A percentile compares a stretch with the other conserved stretches of the same genome.
These are phyloP conservation scores for Solanum bulbocastanum DNA, from an alignment of 257 asterid genomes.

Conservation along the genomic window DNA sequence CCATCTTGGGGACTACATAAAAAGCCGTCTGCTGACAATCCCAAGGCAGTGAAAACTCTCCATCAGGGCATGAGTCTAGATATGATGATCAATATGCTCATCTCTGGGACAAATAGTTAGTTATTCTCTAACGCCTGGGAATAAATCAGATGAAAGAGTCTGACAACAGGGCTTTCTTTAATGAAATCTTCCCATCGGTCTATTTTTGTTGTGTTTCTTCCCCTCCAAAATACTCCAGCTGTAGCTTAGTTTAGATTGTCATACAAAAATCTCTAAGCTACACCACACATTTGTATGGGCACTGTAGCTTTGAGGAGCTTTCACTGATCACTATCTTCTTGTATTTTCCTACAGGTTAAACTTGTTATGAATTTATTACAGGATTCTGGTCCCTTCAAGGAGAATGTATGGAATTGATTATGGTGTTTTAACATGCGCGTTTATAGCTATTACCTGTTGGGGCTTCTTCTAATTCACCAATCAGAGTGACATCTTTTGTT, in stretches of 20 bases:
- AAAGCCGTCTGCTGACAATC: neutral
- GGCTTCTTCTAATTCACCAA: neutral
- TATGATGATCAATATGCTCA: neutral
- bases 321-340: neutral
- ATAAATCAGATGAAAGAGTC: neutral
- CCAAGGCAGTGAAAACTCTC: neutral
- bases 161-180: neutral
- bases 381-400: slow-evolving; percentile 86
- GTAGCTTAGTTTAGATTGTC: neutral
- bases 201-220: neutral
- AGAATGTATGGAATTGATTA: slow-evolving; percentile 4
- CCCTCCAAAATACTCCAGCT: neutral
- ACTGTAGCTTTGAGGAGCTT: no score
- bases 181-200: neutral
- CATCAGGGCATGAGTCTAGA: neutral
- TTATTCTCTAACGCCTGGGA: neutral
- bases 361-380: slow-evolving; percentile 59
- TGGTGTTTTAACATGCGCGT: neutral
- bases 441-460: neutral
- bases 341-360: slow-evolving; percentile 39
- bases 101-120: neutral
- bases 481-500: neutral
- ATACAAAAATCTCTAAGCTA: neutral
- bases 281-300: no score
- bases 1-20: neutral